Base-by-base conservation (phyloP, 257 asterid genomes). In the Solanum rostratum region DNA sequence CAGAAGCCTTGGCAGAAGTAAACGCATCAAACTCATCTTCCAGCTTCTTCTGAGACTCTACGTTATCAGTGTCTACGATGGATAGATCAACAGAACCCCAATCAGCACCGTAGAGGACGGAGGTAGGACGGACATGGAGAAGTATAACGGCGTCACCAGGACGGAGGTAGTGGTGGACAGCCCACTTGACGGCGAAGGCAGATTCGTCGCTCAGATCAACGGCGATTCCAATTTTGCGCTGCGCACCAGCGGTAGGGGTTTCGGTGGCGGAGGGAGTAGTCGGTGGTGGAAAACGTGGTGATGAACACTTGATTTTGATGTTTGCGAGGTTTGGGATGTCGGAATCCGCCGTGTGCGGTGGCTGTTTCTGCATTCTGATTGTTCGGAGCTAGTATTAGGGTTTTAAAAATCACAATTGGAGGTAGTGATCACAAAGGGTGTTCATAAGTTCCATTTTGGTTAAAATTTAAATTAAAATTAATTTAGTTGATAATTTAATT, bases 221-320 rank as follows among this genome's bases (percentile, higher is more conserved):
- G 3, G 88, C 84, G 79, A 87, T 84, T 63, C 98, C 98, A 86
- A 94, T 94, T 92, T 68, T 91, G 19, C 98, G 94, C 80, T 93
- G 97, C 9, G 98, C 98, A 85, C 88, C 89, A 85, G 98, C 91
- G 7, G 96, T 92, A 27, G 98, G 98, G 13, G 98, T 95, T 2
- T 95, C 98, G 78, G 92, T 85, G 60, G 93, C 65, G 63, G 86
- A 86, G 4, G 97, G 92, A 11, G 94, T 90, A 80, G 94, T 90
- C 0, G 95, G 94, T 6, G 95, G 96, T 14, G 95, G 95, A 85
- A 93, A 93, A 18, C 98, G 96, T 1, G 98, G 98, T 53, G 98
- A 94, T 65, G 98, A 95, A 82, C 96, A 90, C 20, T 96, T 95
- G 81, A 95, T 95, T 90, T 90, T 95, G 92, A 95, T 94, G 83